Conservation (phyloP, 768 basidiomycete species). For the Mycena floridula region DNA sequence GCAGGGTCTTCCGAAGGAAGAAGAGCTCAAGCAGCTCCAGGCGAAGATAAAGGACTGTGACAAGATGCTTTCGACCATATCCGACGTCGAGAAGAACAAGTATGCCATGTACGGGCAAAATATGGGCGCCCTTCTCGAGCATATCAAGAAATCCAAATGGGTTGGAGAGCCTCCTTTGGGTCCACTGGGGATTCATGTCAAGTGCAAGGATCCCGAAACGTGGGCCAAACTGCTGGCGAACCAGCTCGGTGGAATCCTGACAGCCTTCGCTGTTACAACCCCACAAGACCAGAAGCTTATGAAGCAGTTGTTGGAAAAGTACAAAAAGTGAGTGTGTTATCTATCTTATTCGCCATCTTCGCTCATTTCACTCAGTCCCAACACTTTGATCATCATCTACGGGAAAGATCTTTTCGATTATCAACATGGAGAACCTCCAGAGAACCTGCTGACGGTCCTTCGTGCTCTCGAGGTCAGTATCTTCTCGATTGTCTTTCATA, state of each 20-base stretch:
- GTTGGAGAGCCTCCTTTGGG: conserved; percentile 62
- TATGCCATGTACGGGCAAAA: conserved; percentile 57
- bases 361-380: conserved; percentile 25
- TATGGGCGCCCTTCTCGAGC: conserved; percentile 50
- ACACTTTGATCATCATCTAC: conserved; percentile 53
- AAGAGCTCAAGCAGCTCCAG: conserved; percentile 23
- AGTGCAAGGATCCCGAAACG: conserved; percentile 52
- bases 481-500: neutral
- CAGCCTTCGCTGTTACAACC: conserved; percentile 72
- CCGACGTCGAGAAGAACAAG: conserved; percentile 47
- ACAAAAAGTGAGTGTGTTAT: conserved; percentile 55
- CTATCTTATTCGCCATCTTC: neutral
- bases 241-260: conserved; percentile 54
- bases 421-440: conserved; percentile 61
- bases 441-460: conserved; percentile 62
- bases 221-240: conserved; percentile 66
- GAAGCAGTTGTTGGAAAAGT: conserved; percentile 46
- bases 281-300: conserved; percentile 52
- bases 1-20: conserved; percentile 35
- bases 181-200: conserved; percentile 76
- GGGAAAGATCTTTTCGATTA: conserved; percentile 81
- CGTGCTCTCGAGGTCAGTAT: conserved; percentile 69
- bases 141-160: conserved; percentile 52
- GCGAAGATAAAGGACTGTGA: conserved; percentile 39
- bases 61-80: conserved; percentile 42